Evolutionary conservation across 768 basidiomycete species (phyloP).

Genomic region (Kwoniella bestiolae): DNA sequence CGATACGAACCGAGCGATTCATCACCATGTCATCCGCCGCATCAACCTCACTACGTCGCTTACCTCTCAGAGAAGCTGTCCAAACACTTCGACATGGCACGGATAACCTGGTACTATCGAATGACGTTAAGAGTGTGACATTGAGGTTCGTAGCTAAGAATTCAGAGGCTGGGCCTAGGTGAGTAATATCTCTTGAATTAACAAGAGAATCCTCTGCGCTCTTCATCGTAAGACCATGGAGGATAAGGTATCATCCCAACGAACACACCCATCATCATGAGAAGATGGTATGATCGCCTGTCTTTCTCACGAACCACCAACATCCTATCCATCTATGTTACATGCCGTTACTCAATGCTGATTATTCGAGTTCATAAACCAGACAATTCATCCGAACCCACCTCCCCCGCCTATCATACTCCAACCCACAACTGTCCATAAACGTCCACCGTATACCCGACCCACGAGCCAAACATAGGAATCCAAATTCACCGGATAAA

Average conservation of each 20-base stretch:
- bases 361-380: too few relatives aligned
- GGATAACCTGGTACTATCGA: slow-evolving; percentile 20
- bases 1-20: neutral
- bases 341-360: too few relatives aligned
- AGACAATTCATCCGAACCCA: slow-evolving; percentile 38
- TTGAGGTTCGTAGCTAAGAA: slow-evolving; percentile 38
- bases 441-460: slow-evolving; percentile 34
- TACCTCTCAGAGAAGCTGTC: slow-evolving; percentile 31
- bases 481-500: slow-evolving; percentile 27
- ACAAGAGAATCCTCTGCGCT: neutral
- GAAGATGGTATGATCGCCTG: too few relatives aligned
- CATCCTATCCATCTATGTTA: too few relatives aligned
- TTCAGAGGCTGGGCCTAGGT: slow-evolving; percentile 39
- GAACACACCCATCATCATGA: neutral
- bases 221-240: too few relatives aligned
- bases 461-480: slow-evolving; percentile 31
- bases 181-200: slow-evolving; percentile 1
- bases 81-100: slow-evolving; percentile 14
- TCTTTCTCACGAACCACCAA: too few relatives aligned
- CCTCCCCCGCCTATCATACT: slow-evolving; percentile 39
- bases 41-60: slow-evolving; percentile 8
- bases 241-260: too few relatives aligned
- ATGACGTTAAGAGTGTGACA: slow-evolving; percentile 24
- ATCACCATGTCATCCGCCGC: slow-evolving; percentile 14
- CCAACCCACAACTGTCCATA: slow-evolving; percentile 36